Evolutionary conservation across 352 stramenopile species (phyloP).

Genomic region (Peronospora farinosa): DNA sequence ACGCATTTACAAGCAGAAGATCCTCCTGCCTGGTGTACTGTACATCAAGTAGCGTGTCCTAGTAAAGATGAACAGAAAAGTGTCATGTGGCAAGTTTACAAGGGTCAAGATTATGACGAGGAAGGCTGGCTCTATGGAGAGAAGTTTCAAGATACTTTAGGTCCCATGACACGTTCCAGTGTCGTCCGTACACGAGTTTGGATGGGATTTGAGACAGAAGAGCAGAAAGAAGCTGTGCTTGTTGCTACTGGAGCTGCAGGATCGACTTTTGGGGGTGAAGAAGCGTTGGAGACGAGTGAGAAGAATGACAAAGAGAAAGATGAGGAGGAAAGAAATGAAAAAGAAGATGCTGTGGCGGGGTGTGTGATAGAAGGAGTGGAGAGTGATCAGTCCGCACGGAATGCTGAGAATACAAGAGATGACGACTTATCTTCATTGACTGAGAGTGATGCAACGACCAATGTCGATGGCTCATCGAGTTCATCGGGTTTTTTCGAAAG

Average conservation of each 20-base stretch:
- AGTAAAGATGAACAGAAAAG: slow-evolving; percentile 58
- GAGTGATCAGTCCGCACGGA: slow-evolving; percentile 2
- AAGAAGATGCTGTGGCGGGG: neutral
- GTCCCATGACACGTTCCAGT: slow-evolving; percentile 52
- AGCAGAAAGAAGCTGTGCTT: slow-evolving; percentile 22
- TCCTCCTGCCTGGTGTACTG: slow-evolving; percentile 61
- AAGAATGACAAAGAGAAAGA: slow-evolving; percentile 1
- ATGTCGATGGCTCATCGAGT: slow-evolving; percentile 12
- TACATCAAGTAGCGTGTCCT: slow-evolving; percentile 31
- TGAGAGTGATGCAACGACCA: slow-evolving; percentile 16
- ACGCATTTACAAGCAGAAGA: slow-evolving; percentile 60
- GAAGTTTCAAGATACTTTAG: slow-evolving; percentile 60
- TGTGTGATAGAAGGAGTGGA: neutral
- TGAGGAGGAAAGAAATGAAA: slow-evolving; percentile 5
- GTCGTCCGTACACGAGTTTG: slow-evolving; percentile 77
- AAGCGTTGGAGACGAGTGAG: slow-evolving; percentile 11
- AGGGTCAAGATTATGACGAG: slow-evolving; percentile 77
- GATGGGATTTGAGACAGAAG: slow-evolving; percentile 41
- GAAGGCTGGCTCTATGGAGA: slow-evolving; percentile 79
- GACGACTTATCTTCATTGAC: slow-evolving; percentile 21
- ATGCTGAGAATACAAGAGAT: slow-evolving; percentile 4
- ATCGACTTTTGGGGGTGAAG: neutral
- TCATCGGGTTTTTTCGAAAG: slow-evolving; percentile 55
- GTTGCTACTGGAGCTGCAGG: slow-evolving; percentile 3
- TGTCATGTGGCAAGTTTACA: slow-evolving; percentile 73